phyloP scores from a whole-genome alignment of 352 stramenopile species.

The Blastocystis sp. region DNA sequence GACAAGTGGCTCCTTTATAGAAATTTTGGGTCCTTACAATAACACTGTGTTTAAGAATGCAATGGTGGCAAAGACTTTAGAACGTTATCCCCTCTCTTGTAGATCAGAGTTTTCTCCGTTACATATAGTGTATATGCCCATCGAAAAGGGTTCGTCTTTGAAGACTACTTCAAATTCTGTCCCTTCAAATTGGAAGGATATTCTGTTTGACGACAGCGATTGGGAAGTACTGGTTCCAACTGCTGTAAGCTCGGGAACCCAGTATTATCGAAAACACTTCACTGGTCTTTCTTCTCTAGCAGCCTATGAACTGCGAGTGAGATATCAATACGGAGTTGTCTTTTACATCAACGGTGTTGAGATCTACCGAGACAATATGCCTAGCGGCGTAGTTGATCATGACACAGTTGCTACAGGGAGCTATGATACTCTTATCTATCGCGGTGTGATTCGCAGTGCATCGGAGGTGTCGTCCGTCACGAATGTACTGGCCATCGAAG shows the following conservation, averaged over 20 bases:
- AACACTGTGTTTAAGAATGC: neutral
- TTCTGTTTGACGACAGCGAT: neutral
- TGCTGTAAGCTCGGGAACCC: neutral
- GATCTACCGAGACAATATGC: conserved; percentile 45
- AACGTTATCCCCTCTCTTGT: neutral
- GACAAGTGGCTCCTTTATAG: neutral
- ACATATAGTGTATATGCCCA: conserved; percentile 5
- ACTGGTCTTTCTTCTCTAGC: neutral
- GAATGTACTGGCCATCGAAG: neutral
- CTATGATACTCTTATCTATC: neutral
- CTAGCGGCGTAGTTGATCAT: neutral
- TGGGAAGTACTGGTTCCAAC: neutral
- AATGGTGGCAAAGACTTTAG: neutral
- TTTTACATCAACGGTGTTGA: conserved; percentile 35
- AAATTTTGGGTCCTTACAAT: neutral
- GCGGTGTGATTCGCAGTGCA: neutral
- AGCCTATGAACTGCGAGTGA: neutral
- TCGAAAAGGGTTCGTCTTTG: neutral
- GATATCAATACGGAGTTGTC: conserved; percentile 10
- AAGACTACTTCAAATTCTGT: neutral
- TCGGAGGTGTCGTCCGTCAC: neutral
- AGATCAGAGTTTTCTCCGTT: neutral
- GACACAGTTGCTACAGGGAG: neutral
- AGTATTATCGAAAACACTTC: conserved; percentile 32
- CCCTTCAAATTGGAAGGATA: neutral